A percentile compares a stretch with the other conserved stretches of the same genome.
Conservation (phyloP, 306 rosid species). For the Acmispon strigosus region DNA sequence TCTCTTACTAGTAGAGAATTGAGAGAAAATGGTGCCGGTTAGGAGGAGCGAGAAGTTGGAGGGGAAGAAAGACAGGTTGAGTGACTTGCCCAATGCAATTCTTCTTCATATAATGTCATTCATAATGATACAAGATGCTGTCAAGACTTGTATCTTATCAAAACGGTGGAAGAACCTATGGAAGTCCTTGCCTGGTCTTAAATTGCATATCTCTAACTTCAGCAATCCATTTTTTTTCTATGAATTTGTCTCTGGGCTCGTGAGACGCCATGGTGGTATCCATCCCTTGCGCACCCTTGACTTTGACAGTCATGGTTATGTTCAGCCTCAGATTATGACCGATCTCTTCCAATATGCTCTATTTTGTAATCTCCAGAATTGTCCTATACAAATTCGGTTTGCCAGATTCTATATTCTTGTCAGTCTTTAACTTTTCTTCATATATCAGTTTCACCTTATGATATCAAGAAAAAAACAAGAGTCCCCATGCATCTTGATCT, state of each 20-base stretch:
- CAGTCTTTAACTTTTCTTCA: background rate
- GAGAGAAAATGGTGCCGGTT: background rate
- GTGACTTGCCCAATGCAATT: background rate
- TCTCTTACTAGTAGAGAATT: background rate
- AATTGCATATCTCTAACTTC: background rate
- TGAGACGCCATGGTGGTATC: background rate
- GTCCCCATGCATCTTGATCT: slow-evolving; percentile 2
- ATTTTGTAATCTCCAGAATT: background rate
- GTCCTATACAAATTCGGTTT: slow-evolving; percentile 8
- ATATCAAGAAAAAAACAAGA: background rate
- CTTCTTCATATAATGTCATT: background rate
- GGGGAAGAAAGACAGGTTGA: background rate
- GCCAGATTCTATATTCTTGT: background rate
- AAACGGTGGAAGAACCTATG: slow-evolving; percentile 10
- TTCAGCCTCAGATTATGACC: background rate
- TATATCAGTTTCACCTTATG: background rate
- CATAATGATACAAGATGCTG: background rate
- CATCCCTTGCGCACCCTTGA: background rate
- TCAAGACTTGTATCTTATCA: background rate
- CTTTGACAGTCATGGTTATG: background rate
- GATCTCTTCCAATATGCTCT: background rate
- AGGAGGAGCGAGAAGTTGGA: background rate
- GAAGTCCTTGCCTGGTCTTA: background rate
- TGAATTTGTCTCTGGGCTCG: background rate
- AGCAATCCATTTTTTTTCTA: background rate